Percentiles rank a stretch among this genome's conserved stretches.
These are phyloP conservation scores for Vitis rupestris DNA, from an alignment of 164 flowering plant genomes.

Conservation along the genomic window DNA sequence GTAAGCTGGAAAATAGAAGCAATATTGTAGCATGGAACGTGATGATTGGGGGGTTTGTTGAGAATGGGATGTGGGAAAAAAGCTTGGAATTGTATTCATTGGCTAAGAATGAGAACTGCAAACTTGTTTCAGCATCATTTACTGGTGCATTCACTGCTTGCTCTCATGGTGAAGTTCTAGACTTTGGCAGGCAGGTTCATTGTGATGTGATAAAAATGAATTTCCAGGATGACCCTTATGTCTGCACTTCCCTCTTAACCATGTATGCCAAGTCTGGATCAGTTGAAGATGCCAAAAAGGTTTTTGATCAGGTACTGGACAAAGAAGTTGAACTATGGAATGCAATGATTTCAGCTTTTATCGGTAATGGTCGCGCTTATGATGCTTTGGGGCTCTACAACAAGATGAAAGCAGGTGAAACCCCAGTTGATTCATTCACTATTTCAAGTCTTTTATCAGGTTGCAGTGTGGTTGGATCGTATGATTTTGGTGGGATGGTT, in stretches of 20 bases:
- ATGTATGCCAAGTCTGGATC: constrained; percentile 49
- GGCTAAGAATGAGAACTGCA: constrained; percentile 32
- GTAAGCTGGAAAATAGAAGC: constrained; percentile 31
- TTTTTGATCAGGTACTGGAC: constrained; percentile 26
- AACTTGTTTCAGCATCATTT: constrained; percentile 39
- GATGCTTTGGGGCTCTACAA: constrained; percentile 38
- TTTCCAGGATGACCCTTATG: constrained; percentile 42
- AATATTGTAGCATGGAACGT: constrained; percentile 56
- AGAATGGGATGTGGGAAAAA: constrained; percentile 45
- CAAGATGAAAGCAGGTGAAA: constrained; percentile 30
- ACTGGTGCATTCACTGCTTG: constrained; percentile 49
- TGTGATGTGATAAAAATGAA: constrained; percentile 52
- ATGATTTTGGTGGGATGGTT: constrained; percentile 43
- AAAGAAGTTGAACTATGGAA: constrained; percentile 51
- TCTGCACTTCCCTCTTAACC: constrained; percentile 47
- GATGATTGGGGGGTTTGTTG: constrained; percentile 54
- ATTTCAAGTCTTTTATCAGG: constrained; percentile 41
- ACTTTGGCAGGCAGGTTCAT: constrained; percentile 48
- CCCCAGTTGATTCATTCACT: constrained; percentile 34
- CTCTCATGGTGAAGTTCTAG: constrained; percentile 27
- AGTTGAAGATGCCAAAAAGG: constrained; percentile 31
- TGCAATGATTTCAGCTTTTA: constrained; percentile 53
- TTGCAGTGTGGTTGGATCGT: constrained; percentile 26
- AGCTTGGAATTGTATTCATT: constrained; percentile 43
- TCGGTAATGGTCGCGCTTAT: constrained; percentile 23